Evolutionary conservation across 2,329 filamentous ascomycete genomes (phyloP).

Genomic region (Pestalotiopsis sp.): DNA sequence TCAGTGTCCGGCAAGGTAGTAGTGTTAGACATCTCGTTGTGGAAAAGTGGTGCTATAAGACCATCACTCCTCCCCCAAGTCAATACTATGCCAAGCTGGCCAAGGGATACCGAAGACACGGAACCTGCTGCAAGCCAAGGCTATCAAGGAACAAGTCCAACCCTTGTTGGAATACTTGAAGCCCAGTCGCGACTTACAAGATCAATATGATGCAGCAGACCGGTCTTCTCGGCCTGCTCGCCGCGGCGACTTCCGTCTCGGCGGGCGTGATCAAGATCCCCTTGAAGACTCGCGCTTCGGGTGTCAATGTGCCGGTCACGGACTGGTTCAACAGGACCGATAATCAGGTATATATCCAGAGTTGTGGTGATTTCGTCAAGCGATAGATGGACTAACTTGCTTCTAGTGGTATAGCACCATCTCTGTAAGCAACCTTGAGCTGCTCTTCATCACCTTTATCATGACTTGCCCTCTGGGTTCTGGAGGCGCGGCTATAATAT

Average conservation of each 20-base stretch:
- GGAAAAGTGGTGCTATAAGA: background rate
- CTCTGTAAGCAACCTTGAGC: background rate
- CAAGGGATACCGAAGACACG: background rate
- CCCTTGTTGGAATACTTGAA: background rate
- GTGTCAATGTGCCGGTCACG: conserved; percentile 7
- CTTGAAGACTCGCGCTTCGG: conserved; percentile 2
- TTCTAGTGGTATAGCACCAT: conserved; percentile 12
- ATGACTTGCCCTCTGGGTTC: background rate
- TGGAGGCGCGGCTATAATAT: background rate
- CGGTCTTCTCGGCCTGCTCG: background rate
- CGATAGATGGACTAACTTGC: background rate
- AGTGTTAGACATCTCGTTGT: background rate
- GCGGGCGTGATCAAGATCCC: conserved; percentile 11
- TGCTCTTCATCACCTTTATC: background rate
- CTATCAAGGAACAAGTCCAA: background rate
- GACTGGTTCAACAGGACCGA: conserved; percentile 19
- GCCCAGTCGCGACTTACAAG: background rate
- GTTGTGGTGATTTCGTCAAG: background rate
- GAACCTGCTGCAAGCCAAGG: background rate
- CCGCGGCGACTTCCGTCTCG: conserved; percentile 7
- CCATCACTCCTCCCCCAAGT: background rate
- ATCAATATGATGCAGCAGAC: background rate
- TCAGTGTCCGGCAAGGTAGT: background rate
- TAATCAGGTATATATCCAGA: conserved; percentile 18
- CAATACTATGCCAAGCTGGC: background rate